Evolutionary conservation across 2,329 filamentous ascomycete species (phyloP).

Genomic region (Alternaria atra): DNA sequence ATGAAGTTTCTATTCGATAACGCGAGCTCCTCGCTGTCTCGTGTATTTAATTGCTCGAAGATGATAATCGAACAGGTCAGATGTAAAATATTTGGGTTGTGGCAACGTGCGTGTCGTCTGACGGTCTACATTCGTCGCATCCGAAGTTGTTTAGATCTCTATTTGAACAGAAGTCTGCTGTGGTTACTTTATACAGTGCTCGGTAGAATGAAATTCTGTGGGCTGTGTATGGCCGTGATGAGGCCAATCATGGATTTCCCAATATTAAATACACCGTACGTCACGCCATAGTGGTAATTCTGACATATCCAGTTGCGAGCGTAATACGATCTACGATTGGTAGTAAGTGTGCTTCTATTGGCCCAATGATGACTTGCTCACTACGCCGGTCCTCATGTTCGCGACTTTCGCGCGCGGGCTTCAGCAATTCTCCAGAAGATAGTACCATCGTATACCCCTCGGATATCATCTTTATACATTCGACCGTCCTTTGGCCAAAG

Average conservation of each 20-base stretch:
- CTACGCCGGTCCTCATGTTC: neutral
- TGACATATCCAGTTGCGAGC: neutral
- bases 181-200: neutral
- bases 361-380: neutral
- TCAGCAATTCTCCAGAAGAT: slow-evolving; percentile 39
- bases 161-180: neutral
- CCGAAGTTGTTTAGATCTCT: too few relatives aligned
- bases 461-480: slow-evolving; percentile 24
- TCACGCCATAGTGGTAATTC: neutral
- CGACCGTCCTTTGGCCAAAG: slow-evolving; percentile 28
- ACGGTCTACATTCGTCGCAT: neutral
- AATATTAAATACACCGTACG: neutral
- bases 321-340: neutral
- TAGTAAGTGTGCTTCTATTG: neutral
- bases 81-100: neutral
- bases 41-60: neutral
- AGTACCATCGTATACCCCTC: slow-evolving; percentile 24
- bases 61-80: neutral
- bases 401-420: neutral
- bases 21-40: too few relatives aligned
- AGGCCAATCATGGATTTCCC: neutral
- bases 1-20: neutral
- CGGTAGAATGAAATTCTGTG: neutral
- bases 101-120: neutral
- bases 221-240: neutral